phyloP scores from a whole-genome alignment of 768 basidiomycete genomes.

The Pilatotrama ljubarskyi region DNA sequence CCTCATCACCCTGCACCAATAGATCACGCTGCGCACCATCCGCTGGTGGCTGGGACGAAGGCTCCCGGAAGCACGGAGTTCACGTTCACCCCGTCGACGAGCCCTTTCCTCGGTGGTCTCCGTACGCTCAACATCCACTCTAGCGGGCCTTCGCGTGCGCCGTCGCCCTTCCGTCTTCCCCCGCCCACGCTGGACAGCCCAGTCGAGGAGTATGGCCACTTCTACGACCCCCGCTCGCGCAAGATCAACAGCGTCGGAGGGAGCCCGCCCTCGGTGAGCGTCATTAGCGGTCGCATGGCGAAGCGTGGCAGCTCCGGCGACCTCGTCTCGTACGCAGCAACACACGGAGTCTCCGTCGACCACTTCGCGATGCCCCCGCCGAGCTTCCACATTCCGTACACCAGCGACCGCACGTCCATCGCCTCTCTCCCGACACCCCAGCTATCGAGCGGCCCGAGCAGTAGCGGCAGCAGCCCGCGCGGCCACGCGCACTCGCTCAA shows the following conservation, averaged over 20 bases:
- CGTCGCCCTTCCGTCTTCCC: conserved; percentile 68
- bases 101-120: conserved; percentile 78
- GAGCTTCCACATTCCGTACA: conserved; percentile 27
- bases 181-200: conserved; percentile 44
- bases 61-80: conserved; percentile 36
- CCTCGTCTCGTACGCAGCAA: conserved; percentile 29
- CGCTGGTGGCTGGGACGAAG: conserved; percentile 38
- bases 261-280: conserved; percentile 36
- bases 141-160: conserved; percentile 65
- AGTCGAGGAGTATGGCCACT: conserved; percentile 19
- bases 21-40: conserved; percentile 20
- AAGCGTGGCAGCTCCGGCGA: conserved; percentile 34
- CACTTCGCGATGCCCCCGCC: conserved; percentile 22
- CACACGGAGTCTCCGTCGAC: conserved; percentile 31
- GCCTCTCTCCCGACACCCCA: conserved; percentile 53
- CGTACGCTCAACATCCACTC: conserved; percentile 76
- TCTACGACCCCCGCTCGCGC: conserved; percentile 23
- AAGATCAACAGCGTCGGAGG: conserved; percentile 36
- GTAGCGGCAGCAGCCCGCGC: conserved; percentile 63
- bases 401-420: conserved; percentile 26
- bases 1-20: conserved; percentile 28
- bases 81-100: conserved; percentile 67
- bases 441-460: conserved; percentile 65
- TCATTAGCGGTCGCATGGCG: conserved; percentile 25
- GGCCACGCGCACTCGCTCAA: conserved; percentile 45